phyloP scores from a whole-genome alignment of 345 rosid species.

The Brassica cretica region DNA sequence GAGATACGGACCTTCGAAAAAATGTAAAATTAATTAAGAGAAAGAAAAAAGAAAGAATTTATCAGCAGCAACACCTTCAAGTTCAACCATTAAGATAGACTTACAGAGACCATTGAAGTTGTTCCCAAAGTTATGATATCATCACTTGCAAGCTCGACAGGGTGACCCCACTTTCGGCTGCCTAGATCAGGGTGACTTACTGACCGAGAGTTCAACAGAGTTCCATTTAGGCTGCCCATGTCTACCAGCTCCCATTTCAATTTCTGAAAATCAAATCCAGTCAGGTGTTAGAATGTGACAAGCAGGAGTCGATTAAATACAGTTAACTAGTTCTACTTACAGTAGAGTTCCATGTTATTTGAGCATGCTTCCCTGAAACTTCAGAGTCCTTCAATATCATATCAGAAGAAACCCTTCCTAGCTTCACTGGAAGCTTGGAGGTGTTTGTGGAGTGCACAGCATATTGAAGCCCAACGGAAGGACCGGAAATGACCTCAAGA shows the following conservation, averaged over 20 bases:
- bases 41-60: not conserved
- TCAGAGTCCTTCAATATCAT: slow-evolving; percentile 77
- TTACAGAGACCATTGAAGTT: slow-evolving; percentile 71
- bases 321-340: slow-evolving; percentile 43
- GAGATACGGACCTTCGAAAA: slow-evolving; percentile 68
- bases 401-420: slow-evolving; percentile 87
- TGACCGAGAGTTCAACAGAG: slow-evolving; percentile 73
- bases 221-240: slow-evolving; percentile 97
- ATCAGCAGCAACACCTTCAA: slow-evolving; percentile 14
- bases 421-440: slow-evolving; percentile 73
- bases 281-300: slow-evolving; percentile 13
- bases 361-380: slow-evolving; percentile 97
- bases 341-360: slow-evolving; percentile 84
- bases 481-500: slow-evolving; percentile 89
- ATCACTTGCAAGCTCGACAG: slow-evolving; percentile 74
- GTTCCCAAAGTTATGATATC: slow-evolving; percentile 88
- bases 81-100: slow-evolving; percentile 33
- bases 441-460: slow-evolving; percentile 59
- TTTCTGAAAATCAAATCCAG: slow-evolving; percentile 57
- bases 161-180: slow-evolving; percentile 78
- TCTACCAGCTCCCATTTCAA: slow-evolving; percentile 93
- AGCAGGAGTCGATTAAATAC: slow-evolving; percentile 25
- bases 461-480: slow-evolving; percentile 64
- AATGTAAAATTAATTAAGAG: slow-evolving; percentile 8
- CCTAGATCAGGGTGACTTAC: slow-evolving; percentile 66